phyloP scores from a whole-genome alignment of 306 rosid species.

The Lotus japonicus region DNA sequence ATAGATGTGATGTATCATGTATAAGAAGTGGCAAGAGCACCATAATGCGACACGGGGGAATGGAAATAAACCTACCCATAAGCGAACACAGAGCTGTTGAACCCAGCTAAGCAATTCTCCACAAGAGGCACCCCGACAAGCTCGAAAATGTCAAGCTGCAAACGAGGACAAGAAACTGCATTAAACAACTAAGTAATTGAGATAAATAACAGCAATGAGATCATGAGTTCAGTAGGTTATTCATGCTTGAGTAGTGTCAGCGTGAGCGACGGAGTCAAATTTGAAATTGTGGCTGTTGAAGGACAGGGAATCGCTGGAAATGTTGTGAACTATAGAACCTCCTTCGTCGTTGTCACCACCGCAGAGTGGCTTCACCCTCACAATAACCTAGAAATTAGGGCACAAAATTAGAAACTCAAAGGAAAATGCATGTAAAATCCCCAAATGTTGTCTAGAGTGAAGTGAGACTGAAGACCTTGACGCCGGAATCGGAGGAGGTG shows the following conservation, averaged over 20 bases:
- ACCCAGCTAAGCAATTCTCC: conserved; percentile 85
- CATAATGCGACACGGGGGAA: not conserved
- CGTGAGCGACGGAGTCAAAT: conserved; percentile 66
- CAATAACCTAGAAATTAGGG: conserved; percentile 46
- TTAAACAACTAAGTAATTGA: not conserved
- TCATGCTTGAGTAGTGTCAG: conserved; percentile 65
- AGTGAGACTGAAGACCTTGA: conserved; percentile 48
- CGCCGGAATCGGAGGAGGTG: conserved; percentile 56
- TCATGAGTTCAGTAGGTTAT: not conserved
- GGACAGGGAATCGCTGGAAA: conserved; percentile 48
- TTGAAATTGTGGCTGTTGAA: conserved; percentile 75
- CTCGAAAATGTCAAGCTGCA: conserved; percentile 79
- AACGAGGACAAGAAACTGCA: not conserved
- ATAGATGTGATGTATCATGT: no score
- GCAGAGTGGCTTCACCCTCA: conserved; percentile 61
- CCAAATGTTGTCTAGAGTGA: not conserved
- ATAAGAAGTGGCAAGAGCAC: no score
- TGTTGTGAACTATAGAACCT: conserved; percentile 48
- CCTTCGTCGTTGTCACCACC: conserved; percentile 58
- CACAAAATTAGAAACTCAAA: not conserved
- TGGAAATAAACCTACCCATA: conserved; percentile 69
- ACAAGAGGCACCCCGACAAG: conserved; percentile 81
- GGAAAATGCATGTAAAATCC: not conserved
- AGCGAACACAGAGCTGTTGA: conserved; percentile 85
- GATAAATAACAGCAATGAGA: not conserved